phyloP scores from a whole-genome alignment of 106 monocot species.

The Dendrobium officinale region DNA sequence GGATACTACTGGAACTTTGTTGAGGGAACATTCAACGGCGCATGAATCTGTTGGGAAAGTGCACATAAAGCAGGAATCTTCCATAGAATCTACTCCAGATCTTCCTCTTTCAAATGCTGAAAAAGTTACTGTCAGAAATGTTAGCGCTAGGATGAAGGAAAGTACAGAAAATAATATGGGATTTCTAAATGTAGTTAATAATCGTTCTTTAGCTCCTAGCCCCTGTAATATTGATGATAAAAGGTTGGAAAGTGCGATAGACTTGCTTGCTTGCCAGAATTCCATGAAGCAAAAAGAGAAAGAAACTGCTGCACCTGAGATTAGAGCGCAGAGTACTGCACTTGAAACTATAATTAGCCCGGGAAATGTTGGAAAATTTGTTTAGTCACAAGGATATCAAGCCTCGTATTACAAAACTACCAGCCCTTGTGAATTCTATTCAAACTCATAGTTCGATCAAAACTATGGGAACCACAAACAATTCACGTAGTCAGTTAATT shows the following conservation, averaged over 20 bases:
- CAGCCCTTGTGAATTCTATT: neutral
- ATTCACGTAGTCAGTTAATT: constrained; percentile 6
- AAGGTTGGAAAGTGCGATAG: constrained; percentile 14
- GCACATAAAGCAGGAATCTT: constrained; percentile 1
- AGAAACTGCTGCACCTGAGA: constrained; percentile 20
- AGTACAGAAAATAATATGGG: constrained; percentile 11
- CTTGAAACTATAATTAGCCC: constrained; percentile 13
- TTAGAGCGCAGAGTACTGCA: constrained; percentile 18
- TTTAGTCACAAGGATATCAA: constrained; percentile 29
- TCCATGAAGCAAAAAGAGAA: constrained; percentile 21
- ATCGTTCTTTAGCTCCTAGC: constrained; percentile 14
- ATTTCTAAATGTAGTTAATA: neutral
- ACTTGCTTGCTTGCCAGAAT: constrained; percentile 9
- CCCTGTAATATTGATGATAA: constrained; percentile 18
- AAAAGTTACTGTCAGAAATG: constrained; percentile 18
- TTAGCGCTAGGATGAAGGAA: constrained; percentile 20
- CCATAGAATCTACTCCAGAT: neutral
- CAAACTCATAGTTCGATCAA: neutral
- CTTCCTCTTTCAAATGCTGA: constrained; percentile 10
- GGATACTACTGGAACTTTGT: constrained; percentile 16
- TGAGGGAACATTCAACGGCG: constrained; percentile 17
- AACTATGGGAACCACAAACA: neutral
- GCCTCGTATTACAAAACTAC: neutral
- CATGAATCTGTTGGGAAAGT: constrained; percentile 10
- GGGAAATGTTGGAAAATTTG: constrained; percentile 14